These are phyloP conservation scores for Ascochyta pisi DNA, from an alignment of 2,329 filamentous ascomycete genomes.

Conservation along the genomic window DNA sequence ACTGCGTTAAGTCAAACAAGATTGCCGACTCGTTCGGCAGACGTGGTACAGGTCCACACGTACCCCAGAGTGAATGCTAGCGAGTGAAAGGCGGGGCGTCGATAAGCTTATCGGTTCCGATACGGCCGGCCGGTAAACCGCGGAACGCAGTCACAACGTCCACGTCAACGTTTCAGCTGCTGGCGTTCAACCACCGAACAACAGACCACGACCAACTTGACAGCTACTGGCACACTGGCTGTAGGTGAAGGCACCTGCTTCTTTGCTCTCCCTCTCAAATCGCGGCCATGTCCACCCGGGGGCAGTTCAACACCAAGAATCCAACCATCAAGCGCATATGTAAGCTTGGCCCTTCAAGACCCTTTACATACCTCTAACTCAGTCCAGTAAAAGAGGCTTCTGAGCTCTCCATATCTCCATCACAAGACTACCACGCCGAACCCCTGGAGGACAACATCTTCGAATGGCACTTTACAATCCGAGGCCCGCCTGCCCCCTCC, in stretches of 20 bases:
- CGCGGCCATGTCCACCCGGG: slow-evolving; percentile 49
- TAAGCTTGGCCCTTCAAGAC: slow-evolving; percentile 51
- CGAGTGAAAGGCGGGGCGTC: not conserved
- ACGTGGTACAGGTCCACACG: not conserved
- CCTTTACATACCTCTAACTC: slow-evolving; percentile 25
- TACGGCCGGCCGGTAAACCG: slow-evolving; percentile 5
- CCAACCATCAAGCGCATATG: slow-evolving; percentile 85
- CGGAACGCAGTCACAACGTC: slow-evolving; percentile 19
- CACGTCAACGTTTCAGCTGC: slow-evolving; percentile 27
- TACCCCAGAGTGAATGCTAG: slow-evolving; percentile 1
- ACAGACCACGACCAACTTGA: not conserved
- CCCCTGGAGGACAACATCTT: slow-evolving; percentile 91
- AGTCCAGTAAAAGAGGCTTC: slow-evolving; percentile 82
- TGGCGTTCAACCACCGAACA: not conserved
- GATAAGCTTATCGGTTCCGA: slow-evolving; percentile 2
- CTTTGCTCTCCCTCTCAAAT: not conserved
- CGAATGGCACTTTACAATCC: slow-evolving; percentile 99
- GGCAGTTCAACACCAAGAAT: slow-evolving; percentile 73
- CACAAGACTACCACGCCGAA: slow-evolving; percentile 82
- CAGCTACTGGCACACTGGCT: not conserved
- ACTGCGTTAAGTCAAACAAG: too few relatives aligned
- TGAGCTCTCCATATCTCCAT: slow-evolving; percentile 81
- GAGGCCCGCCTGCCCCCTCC: slow-evolving; percentile 79
- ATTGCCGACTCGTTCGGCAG: too few relatives aligned
- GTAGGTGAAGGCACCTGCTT: not conserved